Percentiles rank a stretch among this genome's conserved stretches.
Evolutionary conservation across 495 filamentous ascomycete genomes (phyloP).

Genomic region (Filosporella fistucella): DNA sequence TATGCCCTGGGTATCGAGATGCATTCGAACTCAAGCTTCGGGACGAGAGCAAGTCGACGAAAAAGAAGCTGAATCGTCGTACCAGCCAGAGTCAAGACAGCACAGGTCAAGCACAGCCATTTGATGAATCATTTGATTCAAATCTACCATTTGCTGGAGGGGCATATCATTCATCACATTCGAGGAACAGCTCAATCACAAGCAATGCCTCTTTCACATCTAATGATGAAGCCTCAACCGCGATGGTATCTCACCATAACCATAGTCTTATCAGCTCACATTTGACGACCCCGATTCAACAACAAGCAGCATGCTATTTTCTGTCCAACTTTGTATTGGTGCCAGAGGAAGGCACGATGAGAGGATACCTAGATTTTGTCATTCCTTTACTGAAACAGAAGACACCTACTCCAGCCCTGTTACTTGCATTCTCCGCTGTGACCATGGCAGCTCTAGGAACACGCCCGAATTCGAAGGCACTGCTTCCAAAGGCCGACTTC

Average conservation of each 20-base stretch:
- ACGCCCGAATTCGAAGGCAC: constrained; percentile 32
- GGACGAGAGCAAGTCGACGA: constrained; percentile 55
- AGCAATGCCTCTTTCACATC: background rate
- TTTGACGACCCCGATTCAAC: constrained; percentile 29
- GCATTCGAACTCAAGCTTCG: constrained; percentile 64
- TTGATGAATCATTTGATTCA: too few relatives aligned
- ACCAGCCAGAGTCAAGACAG: too few relatives aligned
- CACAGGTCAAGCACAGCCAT: too few relatives aligned
- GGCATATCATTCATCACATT: background rate
- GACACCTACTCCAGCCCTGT: constrained; percentile 37
- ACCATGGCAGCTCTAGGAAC: constrained; percentile 51
- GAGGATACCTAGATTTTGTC: constrained; percentile 55
- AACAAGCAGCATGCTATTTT: constrained; percentile 49
- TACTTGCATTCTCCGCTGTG: constrained; percentile 56
- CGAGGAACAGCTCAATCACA: background rate
- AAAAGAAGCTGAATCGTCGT: constrained; percentile 34
- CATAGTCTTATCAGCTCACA: constrained; percentile 17
- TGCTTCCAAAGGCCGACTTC: constrained; percentile 29
- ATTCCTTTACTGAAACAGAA: constrained; percentile 45
- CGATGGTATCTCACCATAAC: background rate
- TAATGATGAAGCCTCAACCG: background rate
- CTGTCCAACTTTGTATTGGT: constrained; percentile 50
- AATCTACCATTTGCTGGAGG: too few relatives aligned
- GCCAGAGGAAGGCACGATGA: constrained; percentile 34
- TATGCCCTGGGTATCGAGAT: constrained; percentile 64